Evolutionary conservation across 176 grass and related monocot genomes (phyloP), one percentile per base, ranked within the genome.

Genomic region (Avena insularis): DNA sequence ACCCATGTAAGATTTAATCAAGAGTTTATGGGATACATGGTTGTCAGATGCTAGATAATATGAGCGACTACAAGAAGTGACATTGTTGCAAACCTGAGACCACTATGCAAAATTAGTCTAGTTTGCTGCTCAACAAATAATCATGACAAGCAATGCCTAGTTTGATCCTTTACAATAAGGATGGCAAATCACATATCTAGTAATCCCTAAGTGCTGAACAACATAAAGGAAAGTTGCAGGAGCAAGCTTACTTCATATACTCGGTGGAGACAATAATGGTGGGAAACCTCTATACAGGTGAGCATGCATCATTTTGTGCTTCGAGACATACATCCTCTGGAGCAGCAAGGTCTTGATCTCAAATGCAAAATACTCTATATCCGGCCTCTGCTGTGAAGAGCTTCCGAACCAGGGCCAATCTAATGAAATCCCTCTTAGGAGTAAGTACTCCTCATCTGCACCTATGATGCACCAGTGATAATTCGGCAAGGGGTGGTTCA

Each of bases 281-380:
- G 83, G 78, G 63, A 82, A 90, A 38, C 78, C 59, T 77, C 83
- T 14, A 75, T 77, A 90, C 40, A 77, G 49, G 27, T 73, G 68
- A 33, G 56, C 54, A 79, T n/a, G 17, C 60, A 17, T 47, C 68
- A 79, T 21, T 20, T 12, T 79, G 31, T 35, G 38, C 6, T 20
- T 89, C 1, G 59, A 23, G 43, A 10, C 43, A 63, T 46, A 79
- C 9, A 84, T 40, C 59, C 58, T 84, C 74, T 89, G 61, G 27
- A 88, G 63, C 61, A 12, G 61, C 50, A 69, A 49, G 31, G 72
- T 23, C 62, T 88, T 29, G 9, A 83, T 29, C 35, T 88, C 79
- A 35, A 88, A 15, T 29, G 87, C 69, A 58, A 89, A 89, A 77
- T 84, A 88, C 48, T 71, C 79, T 59, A 65, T 65, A 40, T 66